phyloP scores from a whole-genome alignment of 1,139 yeast genomes.

The Petasospora fabianii region DNA sequence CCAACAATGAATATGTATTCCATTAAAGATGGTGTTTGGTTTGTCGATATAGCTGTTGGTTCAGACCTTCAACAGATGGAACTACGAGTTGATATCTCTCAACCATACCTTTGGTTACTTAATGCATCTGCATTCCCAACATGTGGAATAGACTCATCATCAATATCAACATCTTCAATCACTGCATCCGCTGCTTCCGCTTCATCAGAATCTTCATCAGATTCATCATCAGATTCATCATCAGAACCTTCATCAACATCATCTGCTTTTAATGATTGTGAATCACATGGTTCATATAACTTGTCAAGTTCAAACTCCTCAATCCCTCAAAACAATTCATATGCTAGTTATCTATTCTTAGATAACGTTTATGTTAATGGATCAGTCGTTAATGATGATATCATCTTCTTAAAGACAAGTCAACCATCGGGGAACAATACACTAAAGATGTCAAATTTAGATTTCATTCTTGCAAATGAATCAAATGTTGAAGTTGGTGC shows the following conservation, averaged over 20 bases:
- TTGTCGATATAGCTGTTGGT: constrained; percentile 29
- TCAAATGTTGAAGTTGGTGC: constrained; percentile 49
- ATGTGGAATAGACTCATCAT: constrained; percentile 2
- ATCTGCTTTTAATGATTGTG: constrained; percentile 7
- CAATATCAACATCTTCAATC: background rate
- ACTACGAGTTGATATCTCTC: constrained; percentile 39
- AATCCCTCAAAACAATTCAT: background rate
- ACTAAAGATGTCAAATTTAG: constrained; percentile 15
- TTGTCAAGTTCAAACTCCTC: constrained; percentile 6
- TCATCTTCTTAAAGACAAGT: constrained; percentile 3
- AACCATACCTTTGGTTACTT: constrained; percentile 41
- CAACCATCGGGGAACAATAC: constrained; percentile 2
- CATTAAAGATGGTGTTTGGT: constrained; percentile 6
- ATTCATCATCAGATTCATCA: background rate
- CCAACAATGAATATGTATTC: constrained; percentile 6
- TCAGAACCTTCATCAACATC: background rate
- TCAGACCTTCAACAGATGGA: constrained; percentile 31
- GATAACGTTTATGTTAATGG: constrained; percentile 23
- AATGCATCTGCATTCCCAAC: constrained; percentile 7
- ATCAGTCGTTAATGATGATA: constrained; percentile 7
- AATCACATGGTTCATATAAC: constrained; percentile 16
- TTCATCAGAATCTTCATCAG: constrained; percentile 1
- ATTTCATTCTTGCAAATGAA: constrained; percentile 36
- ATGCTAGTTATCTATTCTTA: constrained; percentile 13
- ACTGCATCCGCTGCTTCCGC: background rate